Evolutionary conservation across 306 rosid genomes (phyloP).

Genomic region (Sechiopsis laciniata): DNA sequence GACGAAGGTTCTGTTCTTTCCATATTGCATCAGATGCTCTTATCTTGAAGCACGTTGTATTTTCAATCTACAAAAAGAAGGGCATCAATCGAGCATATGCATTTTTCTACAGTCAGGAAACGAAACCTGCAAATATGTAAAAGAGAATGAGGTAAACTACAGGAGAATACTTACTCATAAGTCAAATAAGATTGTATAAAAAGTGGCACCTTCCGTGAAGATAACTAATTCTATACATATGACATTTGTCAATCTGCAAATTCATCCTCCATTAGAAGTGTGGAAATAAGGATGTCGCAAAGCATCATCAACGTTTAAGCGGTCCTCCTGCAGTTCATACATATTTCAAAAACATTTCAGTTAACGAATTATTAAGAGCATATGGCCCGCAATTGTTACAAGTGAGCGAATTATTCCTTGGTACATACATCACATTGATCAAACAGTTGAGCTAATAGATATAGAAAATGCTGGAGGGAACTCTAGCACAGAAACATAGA

Average conservation of each 20-base stretch:
- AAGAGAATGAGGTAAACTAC: not conserved
- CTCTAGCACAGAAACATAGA: not conserved
- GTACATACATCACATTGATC: not conserved
- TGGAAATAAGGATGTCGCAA: slow-evolving; percentile 78
- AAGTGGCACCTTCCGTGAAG: slow-evolving; percentile 5
- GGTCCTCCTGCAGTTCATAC: slow-evolving; percentile 60
- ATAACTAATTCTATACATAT: slow-evolving; percentile 1
- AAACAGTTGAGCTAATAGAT: not conserved
- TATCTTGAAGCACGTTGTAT: not conserved
- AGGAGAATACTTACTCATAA: not conserved
- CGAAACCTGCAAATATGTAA: not conserved
- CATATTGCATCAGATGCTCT: not conserved
- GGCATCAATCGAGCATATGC: slow-evolving; percentile 2
- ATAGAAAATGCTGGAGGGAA: not conserved
- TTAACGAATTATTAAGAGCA: not conserved
- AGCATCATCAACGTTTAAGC: slow-evolving; percentile 69
- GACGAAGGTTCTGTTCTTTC: not conserved
- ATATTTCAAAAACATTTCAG: slow-evolving; percentile 15
- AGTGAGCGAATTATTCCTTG: not conserved
- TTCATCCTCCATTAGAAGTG: slow-evolving; percentile 41
- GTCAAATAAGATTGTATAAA: not conserved
- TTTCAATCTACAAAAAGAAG: not conserved
- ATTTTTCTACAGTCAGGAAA: not conserved
- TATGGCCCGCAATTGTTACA: not conserved
- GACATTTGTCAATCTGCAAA: slow-evolving; percentile 9